Evolutionary conservation across 805 yeast species (phyloP), one percentile per base, ranked within the genome.

Genomic region (Kodamaea sagamina): DNA sequence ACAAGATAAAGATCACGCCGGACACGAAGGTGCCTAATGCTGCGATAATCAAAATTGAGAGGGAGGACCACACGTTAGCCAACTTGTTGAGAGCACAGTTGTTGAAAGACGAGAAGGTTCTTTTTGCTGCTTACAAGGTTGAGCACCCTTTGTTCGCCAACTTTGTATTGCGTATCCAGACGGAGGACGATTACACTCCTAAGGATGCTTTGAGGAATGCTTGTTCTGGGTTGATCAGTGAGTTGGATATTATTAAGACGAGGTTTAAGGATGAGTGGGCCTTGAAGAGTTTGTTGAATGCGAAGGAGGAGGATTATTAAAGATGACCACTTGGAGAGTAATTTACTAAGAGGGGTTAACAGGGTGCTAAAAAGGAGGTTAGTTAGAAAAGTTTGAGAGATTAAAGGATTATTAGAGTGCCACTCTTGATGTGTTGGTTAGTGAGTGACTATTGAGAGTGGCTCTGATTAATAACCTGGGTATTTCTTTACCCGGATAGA

Each of bases 101-200:
- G 44, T 75, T 89, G 48, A 82, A 82, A 58, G 98, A 93, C 63
- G 81, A 82, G 39, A 81, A 87, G 52, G 99, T 93, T n/a, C 62
- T 93, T 26, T 93, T 90, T 63, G 98, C 96, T 34, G 99, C 98
- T 26, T 93, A 93, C 74, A 93, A 93, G 64, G 89, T 93, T 34
- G 98, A 93, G 68, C 99, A 93, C 68, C 99, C 99, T 6, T 73
- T 93, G 51, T 93, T 93, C 67, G 97, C 99, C 29, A 88, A 87
- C 63, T 93, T 93, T 57, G 82, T 92, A 36, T 80, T 93, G 81
- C 81, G 99, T 68, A 78, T 93, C 27, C 99, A 93, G 65, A 92
- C 98, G 0, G 96, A 88, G 55, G 98, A 93, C 53, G 96, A 93
- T 41, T 89, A 89, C 62, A 77, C 89, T 29, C 99, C 99, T 22